phyloP scores from a whole-genome alignment of 2,329 filamentous ascomycete species.

The Fusarium burgessii region DNA sequence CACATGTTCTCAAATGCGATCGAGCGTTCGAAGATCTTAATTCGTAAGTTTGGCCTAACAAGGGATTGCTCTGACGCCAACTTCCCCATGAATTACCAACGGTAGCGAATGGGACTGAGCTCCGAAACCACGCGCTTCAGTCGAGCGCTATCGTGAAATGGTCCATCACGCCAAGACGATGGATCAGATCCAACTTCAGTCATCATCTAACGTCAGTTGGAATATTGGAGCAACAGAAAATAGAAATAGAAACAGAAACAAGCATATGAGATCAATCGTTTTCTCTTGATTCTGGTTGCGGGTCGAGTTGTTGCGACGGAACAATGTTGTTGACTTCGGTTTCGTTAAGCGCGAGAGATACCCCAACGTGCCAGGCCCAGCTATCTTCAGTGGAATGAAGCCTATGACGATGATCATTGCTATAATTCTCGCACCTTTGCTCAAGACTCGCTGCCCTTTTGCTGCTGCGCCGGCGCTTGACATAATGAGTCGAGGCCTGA shows the following conservation, averaged over 20 bases:
- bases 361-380: constrained; percentile 36
- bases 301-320: constrained; percentile 25
- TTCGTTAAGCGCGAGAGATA: constrained; percentile 23
- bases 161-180: constrained; percentile 4
- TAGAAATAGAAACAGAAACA: constrained; percentile 13
- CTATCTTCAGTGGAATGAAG: constrained; percentile 33
- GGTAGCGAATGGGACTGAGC: constrained; percentile 42
- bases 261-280: constrained; percentile 39
- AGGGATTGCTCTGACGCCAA: constrained; percentile 18
- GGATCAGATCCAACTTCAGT: constrained; percentile 31
- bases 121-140: constrained; percentile 41
- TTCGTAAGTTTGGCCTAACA: constrained; percentile 22
- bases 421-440: not conserved
- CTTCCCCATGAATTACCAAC: constrained; percentile 22
- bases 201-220: constrained; percentile 35
- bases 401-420: not conserved
- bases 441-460: not conserved
- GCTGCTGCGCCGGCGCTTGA: not conserved
- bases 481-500: constrained; percentile 2
- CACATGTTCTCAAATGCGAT: constrained; percentile 26
- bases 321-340: constrained; percentile 24
- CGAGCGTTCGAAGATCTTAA: constrained; percentile 19
- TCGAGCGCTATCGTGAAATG: constrained; percentile 19
- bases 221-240: not conserved
- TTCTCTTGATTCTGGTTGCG: constrained; percentile 41